A percentile compares a stretch with the other conserved stretches of the same genome.
These are phyloP conservation scores for Crithidia bombi DNA, from an alignment of 208 protist genomes.

Conservation along the genomic window DNA sequence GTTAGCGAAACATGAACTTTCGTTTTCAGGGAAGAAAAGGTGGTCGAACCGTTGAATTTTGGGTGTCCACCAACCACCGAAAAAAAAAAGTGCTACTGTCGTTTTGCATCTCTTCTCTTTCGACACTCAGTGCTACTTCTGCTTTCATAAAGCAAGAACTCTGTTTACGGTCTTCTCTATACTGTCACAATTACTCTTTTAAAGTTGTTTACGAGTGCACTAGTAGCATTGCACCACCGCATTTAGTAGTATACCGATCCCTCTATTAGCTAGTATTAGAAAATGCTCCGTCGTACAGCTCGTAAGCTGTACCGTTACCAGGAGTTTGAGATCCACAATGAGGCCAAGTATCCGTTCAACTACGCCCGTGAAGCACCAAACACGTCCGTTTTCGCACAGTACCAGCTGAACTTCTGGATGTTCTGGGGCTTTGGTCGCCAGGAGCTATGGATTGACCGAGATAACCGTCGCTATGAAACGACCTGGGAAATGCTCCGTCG, in stretches of 20 bases:
- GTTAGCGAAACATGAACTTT: too few relatives aligned
- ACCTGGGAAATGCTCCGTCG: slow-evolving; percentile 87
- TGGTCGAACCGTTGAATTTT: too few relatives aligned
- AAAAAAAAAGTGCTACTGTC: too few relatives aligned
- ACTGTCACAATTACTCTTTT: not conserved
- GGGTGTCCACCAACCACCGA: too few relatives aligned
- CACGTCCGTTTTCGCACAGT: slow-evolving; percentile 87
- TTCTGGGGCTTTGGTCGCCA: slow-evolving; percentile 87
- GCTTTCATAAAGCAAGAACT: too few relatives aligned
- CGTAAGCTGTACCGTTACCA: slow-evolving; percentile 78
- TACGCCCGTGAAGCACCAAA: slow-evolving; percentile 88
- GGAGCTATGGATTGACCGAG: slow-evolving; percentile 86
- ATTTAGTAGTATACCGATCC: slow-evolving; percentile 12
- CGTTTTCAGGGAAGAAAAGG: too few relatives aligned
- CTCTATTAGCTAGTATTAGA: slow-evolving; percentile 7
- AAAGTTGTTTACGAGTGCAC: not conserved
- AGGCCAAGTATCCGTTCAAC: slow-evolving; percentile 85
- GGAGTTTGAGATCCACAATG: slow-evolving; percentile 89
- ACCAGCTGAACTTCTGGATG: slow-evolving; percentile 91
- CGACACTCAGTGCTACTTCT: too few relatives aligned
- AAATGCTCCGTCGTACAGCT: slow-evolving; percentile 64
- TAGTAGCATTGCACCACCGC: not conserved
- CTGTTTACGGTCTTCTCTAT: not conserved
- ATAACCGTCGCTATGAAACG: slow-evolving; percentile 85
- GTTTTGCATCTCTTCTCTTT: slow-evolving; percentile 4